Evolutionary conservation across 306 rosid genomes (phyloP).

Genomic region (Malus domestica): DNA sequence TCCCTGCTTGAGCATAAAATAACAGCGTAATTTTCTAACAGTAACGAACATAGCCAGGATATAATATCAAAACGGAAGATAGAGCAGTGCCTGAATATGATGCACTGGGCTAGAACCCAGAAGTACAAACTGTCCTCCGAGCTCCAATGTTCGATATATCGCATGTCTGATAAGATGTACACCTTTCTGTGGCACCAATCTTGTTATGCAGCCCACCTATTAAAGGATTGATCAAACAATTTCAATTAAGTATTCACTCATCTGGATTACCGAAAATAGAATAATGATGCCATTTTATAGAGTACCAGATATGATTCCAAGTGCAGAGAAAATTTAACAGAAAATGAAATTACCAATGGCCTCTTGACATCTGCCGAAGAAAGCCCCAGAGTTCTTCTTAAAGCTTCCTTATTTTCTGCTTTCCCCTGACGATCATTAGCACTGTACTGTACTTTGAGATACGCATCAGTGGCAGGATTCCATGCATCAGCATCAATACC

Average conservation of each 20-base stretch:
- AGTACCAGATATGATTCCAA: background rate
- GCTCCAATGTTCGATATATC: constrained; percentile 69
- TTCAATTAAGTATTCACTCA: background rate
- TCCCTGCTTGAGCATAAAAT: background rate
- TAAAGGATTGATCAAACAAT: constrained; percentile 16
- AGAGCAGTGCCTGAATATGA: constrained; percentile 67
- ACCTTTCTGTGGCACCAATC: constrained; percentile 98
- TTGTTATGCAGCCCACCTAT: constrained; percentile 92
- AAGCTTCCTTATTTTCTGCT: constrained; percentile 73
- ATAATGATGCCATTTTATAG: background rate
- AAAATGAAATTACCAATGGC: constrained; percentile 72
- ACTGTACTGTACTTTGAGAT: constrained; percentile 70
- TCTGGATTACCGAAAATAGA: background rate
- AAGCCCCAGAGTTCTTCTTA: constrained; percentile 65
- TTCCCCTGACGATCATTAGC: constrained; percentile 82
- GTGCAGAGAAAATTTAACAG: background rate
- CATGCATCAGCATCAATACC: constrained; percentile 91
- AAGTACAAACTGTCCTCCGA: constrained; percentile 92
- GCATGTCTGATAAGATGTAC: constrained; percentile 96
- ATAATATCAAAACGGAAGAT: background rate
- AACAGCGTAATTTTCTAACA: background rate
- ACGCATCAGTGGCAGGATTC: constrained; percentile 77
- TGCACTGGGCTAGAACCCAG: constrained; percentile 94
- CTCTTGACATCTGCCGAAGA: constrained; percentile 54
- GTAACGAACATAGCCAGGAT: background rate